A percentile compares a stretch with the other conserved stretches of the same genome.
Evolutionary conservation across 345 rosid species (phyloP).

Genomic region (Brassica carinata): DNA sequence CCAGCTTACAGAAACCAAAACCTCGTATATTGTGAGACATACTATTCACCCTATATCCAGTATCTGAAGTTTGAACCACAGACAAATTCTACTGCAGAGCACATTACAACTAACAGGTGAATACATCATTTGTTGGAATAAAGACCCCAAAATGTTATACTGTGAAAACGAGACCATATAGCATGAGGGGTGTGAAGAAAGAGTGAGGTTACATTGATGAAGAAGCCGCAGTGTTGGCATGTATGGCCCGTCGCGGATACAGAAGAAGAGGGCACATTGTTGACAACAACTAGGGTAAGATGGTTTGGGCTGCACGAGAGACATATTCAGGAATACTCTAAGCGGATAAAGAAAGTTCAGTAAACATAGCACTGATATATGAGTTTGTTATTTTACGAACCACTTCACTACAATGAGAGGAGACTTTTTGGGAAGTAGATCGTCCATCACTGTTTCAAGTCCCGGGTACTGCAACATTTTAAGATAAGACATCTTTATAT

Average conservation of each 20-base stretch:
- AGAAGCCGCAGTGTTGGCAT: conserved; percentile 98
- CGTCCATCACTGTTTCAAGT: conserved; percentile 88
- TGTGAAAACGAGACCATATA: neutral
- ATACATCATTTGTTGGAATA: neutral
- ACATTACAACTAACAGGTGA: conserved; percentile 14
- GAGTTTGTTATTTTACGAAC: conserved; percentile 45
- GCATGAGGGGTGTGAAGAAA: neutral
- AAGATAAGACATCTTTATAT: neutral
- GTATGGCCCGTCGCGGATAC: conserved; percentile 97
- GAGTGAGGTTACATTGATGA: conserved; percentile 73
- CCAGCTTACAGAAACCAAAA: neutral
- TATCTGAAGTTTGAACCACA: neutral
- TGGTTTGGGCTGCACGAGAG: conserved; percentile 83
- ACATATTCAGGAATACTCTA: neutral
- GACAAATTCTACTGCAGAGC: conserved; percentile 5
- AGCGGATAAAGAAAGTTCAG: neutral
- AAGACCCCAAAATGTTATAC: neutral
- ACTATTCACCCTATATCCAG: conserved; percentile 2
- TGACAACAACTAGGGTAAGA: conserved; percentile 86
- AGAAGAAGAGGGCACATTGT: conserved; percentile 93
- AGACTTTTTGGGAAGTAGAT: conserved; percentile 92
- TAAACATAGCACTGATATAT: conserved; percentile 7
- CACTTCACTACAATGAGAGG: conserved; percentile 91
- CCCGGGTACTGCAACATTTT: conserved; percentile 79
- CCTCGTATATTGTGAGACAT: neutral